Conservation (phyloP, 148 eudicot species). For the Diospyros lotus region DNA sequence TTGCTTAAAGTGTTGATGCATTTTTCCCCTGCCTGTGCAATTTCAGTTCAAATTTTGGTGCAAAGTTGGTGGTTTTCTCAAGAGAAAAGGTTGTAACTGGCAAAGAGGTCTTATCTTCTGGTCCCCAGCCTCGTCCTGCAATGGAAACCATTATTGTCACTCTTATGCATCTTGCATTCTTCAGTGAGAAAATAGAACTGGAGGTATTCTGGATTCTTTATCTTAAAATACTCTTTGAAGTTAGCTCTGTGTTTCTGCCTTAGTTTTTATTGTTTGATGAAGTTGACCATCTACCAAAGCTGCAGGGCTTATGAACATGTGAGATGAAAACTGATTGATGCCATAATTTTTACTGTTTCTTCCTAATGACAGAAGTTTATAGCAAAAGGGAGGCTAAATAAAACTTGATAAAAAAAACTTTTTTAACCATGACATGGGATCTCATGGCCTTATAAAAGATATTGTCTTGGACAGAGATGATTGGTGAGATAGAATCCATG, state of each 20-base stretch:
- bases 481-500: no score
- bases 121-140: slow-evolving; percentile 52
- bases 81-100: slow-evolving; percentile 58
- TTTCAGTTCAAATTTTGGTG: slow-evolving; percentile 76
- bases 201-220: slow-evolving; percentile 42
- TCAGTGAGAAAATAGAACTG: slow-evolving; percentile 84
- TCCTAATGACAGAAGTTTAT: no score
- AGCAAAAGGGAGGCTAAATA: no score
- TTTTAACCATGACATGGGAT: no score
- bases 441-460: no score
- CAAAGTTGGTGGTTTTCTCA: slow-evolving; percentile 57
- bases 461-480: no score
- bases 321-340: no score
- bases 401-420: no score
- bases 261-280: not conserved
- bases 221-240: no score
- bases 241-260: not conserved
- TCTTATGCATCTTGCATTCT: slow-evolving; percentile 73
- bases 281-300: not conserved
- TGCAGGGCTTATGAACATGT: no score
- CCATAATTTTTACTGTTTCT: no score
- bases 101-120: slow-evolving; percentile 55
- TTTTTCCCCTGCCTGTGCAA: slow-evolving; percentile 9
- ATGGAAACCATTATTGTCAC: slow-evolving; percentile 78
- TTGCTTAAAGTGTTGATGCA: not conserved